phyloP scores from a whole-genome alignment of 768 basidiomycete species.

The Kondoa subrosea region DNA sequence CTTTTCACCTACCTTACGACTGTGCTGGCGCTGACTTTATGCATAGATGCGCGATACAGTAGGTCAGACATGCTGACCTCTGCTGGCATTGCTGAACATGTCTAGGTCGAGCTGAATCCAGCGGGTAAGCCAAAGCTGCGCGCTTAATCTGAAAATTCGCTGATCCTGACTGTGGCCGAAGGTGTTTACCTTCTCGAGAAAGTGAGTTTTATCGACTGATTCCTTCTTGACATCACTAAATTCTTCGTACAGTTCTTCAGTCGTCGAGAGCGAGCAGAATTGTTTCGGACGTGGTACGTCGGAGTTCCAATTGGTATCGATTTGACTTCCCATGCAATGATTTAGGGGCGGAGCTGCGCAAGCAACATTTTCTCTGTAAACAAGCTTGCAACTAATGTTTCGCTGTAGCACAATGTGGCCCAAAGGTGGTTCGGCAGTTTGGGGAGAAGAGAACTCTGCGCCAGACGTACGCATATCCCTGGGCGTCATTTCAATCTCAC shows the following conservation, averaged over 20 bases:
- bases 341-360: background rate
- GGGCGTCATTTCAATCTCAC: constrained; percentile 39
- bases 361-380: too few relatives aligned
- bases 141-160: too few relatives aligned
- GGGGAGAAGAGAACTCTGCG: constrained; percentile 50
- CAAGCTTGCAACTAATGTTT: background rate
- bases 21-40: constrained; percentile 4
- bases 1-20: constrained; percentile 41
- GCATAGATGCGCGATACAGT: constrained; percentile 26
- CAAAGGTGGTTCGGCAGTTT: constrained; percentile 25
- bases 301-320: constrained; percentile 37
- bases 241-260: too few relatives aligned
- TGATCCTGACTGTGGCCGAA: too few relatives aligned
- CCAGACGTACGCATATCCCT: constrained; percentile 46
- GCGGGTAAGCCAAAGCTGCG: too few relatives aligned
- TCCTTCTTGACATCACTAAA: too few relatives aligned
- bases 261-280: constrained; percentile 62
- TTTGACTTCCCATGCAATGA: background rate
- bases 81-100: too few relatives aligned
- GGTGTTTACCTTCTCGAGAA: constrained; percentile 41
- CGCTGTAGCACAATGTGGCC: constrained; percentile 23
- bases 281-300: constrained; percentile 89
- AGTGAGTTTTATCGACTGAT: background rate
- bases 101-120: constrained; percentile 59
- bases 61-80: constrained; percentile 21